Evolutionary conservation across 2,329 filamentous ascomycete species (phyloP), one percentile per base, ranked within the genome.

Genomic region (Magnaporthales sp.): DNA sequence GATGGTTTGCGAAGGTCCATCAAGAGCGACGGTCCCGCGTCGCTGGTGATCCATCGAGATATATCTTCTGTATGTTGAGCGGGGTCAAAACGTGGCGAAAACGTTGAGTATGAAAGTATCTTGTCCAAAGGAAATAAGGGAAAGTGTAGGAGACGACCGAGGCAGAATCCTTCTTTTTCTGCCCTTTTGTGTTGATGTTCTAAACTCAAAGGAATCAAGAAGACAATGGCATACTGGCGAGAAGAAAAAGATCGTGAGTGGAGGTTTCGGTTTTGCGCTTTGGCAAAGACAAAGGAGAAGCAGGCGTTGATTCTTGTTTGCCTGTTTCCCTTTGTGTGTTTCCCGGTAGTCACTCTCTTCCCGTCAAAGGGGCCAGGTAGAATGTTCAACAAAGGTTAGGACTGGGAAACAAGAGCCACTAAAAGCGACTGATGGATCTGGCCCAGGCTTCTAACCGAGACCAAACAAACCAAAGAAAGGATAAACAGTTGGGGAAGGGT

Each of bases 41-140:
- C 70, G 70, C 27, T 73, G 72, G 46, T 70, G 70, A 62, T 72
- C 73, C 74, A 80, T 81, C 27, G 27, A 11, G n/a, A 19, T 22
- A 22, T 19, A 7, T 38, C 22, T 58, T 32, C 10, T 27, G 24
- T 7, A 1, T 6, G 56, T 15, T 15, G 22, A 60, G n/a, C 15
- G 4, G 38, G 4, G 15, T 46, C 19, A 46, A 46, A 46, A 32
- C 22, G 24, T 27, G 6, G 54, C 22, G 51, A 56, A 26, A 60
- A 13, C 13, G 11, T 9, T 27, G 15, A 8, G 24, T 60, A 13
- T 60, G 15, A 27, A 27, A 60, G 15, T 26, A n/a, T 58, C n/a
- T 24, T 26, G 24, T 29, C 24, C 11, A 3, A 27, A 24, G 11
- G 9, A 60, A 11, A 60, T 11, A 27, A 60, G 56, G 15, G 56